A percentile compares a stretch with the other conserved stretches of the same genome.
These are phyloP conservation scores for Rutstroemia sp. DNA, from an alignment of 2,329 filamentous ascomycete genomes.

Conservation along the genomic window DNA sequence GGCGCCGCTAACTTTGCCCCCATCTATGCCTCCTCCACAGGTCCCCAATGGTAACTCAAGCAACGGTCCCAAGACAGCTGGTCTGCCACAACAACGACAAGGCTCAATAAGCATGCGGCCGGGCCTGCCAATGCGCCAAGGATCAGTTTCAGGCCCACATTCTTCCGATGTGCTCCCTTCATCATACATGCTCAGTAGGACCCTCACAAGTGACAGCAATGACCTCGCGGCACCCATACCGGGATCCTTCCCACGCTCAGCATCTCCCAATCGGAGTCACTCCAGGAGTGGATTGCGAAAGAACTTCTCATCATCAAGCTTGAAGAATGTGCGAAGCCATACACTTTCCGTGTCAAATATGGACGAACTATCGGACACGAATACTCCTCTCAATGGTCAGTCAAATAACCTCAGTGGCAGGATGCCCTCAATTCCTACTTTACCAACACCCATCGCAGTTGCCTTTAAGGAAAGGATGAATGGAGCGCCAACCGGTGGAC, in stretches of 20 bases:
- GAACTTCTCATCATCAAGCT: slow-evolving; percentile 63
- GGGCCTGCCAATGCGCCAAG: slow-evolving; percentile 20
- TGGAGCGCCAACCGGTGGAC: slow-evolving; percentile 54
- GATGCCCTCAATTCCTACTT: slow-evolving; percentile 49
- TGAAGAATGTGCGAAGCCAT: slow-evolving; percentile 64
- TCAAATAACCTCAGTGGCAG: slow-evolving; percentile 34
- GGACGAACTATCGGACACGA: slow-evolving; percentile 55
- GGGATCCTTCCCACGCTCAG: slow-evolving; percentile 34
- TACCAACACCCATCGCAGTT: slow-evolving; percentile 61
- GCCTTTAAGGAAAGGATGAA: slow-evolving; percentile 52
- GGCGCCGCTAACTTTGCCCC: slow-evolving; percentile 17
- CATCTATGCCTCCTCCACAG: slow-evolving; percentile 23
- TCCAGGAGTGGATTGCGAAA: slow-evolving; percentile 46
- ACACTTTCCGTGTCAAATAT: slow-evolving; percentile 59
- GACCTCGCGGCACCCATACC: slow-evolving; percentile 26
- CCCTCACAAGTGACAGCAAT: slow-evolving; percentile 25
- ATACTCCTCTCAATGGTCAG: slow-evolving; percentile 51
- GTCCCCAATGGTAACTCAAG: slow-evolving; percentile 13
- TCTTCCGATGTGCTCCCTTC: slow-evolving; percentile 25
- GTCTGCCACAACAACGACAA: slow-evolving; percentile 17
- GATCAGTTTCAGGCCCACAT: slow-evolving; percentile 25
- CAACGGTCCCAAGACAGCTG: slow-evolving; percentile 24
- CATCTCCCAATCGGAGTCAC: slow-evolving; percentile 44
- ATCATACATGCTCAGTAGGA: slow-evolving; percentile 27
- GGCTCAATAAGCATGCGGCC: slow-evolving; percentile 13